Evolutionary conservation across 2,329 filamentous ascomycete species (phyloP).

Genomic region (Penicillium sp.): DNA sequence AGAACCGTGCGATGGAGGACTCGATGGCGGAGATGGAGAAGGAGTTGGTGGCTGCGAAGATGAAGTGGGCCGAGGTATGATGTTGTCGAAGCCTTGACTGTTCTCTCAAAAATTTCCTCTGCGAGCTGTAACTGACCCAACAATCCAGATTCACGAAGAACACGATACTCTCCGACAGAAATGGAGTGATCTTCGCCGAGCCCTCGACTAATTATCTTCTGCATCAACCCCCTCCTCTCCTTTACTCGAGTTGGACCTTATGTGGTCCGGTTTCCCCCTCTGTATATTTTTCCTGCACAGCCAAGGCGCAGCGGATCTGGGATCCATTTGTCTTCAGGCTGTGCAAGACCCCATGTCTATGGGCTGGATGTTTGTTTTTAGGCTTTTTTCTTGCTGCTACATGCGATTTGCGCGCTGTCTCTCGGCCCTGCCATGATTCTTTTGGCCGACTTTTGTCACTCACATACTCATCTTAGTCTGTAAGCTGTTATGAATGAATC

Average conservation of each 20-base stretch:
- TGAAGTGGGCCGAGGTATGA: constrained; percentile 90
- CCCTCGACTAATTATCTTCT: constrained; percentile 48
- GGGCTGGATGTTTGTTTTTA: constrained; percentile 24
- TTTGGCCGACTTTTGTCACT: constrained; percentile 6
- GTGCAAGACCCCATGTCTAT: constrained; percentile 13
- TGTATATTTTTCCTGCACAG: constrained; percentile 29
- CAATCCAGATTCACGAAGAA: constrained; percentile 64
- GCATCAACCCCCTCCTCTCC: not conserved
- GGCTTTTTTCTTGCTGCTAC: not conserved
- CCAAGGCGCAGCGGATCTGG: constrained; percentile 22
- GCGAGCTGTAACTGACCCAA: not conserved
- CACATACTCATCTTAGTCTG: not conserved
- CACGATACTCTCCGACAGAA: constrained; percentile 75
- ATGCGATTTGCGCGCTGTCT: constrained; percentile 10
- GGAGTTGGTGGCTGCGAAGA: constrained; percentile 88
- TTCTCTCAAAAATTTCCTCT: not conserved
- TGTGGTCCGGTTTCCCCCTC: not conserved
- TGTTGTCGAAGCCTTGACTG: constrained; percentile 41
- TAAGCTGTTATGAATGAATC: constrained; percentile 6
- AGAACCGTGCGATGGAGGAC: constrained; percentile 86
- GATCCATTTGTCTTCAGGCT: constrained; percentile 20
- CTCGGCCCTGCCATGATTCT: constrained; percentile 14
- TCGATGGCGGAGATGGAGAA: constrained; percentile 91
- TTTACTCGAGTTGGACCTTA: not conserved
- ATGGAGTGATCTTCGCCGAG: constrained; percentile 72